Evolutionary conservation across 2,329 filamentous ascomycete genomes (phyloP).

Genomic region (Pochonia chlamydosporia): DNA sequence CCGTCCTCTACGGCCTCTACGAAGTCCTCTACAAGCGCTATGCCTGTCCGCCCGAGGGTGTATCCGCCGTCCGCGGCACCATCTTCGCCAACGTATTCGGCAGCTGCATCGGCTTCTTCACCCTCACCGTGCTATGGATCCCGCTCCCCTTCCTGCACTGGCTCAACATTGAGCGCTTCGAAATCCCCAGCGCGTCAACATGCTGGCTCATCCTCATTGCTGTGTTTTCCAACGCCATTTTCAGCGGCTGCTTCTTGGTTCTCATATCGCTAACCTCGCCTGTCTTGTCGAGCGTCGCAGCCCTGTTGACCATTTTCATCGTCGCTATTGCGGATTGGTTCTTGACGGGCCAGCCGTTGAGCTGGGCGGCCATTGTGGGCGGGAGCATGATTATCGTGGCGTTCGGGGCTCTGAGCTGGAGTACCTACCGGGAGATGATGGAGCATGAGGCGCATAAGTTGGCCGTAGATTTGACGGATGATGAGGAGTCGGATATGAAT

Average conservation of each 20-base stretch:
- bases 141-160: constrained; percentile 80
- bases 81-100: constrained; percentile 94
- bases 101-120: constrained; percentile 80
- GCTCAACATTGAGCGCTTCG: constrained; percentile 74
- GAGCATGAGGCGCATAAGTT: constrained; percentile 66
- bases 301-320: constrained; percentile 92
- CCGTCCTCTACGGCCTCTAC: constrained; percentile 91
- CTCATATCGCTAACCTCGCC: constrained; percentile 90
- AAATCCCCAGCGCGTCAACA: constrained; percentile 69
- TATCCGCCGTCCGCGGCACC: constrained; percentile 79
- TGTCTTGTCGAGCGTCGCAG: constrained; percentile 86
- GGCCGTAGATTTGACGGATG: constrained; percentile 38
- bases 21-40: constrained; percentile 94
- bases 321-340: constrained; percentile 90
- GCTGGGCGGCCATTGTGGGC: constrained; percentile 70
- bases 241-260: constrained; percentile 88
- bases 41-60: constrained; percentile 89
- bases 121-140: constrained; percentile 82
- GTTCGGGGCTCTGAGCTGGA: constrained; percentile 82
- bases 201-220: constrained; percentile 76
- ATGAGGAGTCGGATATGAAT: constrained; percentile 36
- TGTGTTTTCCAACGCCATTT: constrained; percentile 81
- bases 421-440: constrained; percentile 87
- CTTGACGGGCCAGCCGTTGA: constrained; percentile 71
- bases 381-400: constrained; percentile 82